phyloP scores from a whole-genome alignment of 2,329 filamentous ascomycete genomes.

The Bertia moriformis region DNA sequence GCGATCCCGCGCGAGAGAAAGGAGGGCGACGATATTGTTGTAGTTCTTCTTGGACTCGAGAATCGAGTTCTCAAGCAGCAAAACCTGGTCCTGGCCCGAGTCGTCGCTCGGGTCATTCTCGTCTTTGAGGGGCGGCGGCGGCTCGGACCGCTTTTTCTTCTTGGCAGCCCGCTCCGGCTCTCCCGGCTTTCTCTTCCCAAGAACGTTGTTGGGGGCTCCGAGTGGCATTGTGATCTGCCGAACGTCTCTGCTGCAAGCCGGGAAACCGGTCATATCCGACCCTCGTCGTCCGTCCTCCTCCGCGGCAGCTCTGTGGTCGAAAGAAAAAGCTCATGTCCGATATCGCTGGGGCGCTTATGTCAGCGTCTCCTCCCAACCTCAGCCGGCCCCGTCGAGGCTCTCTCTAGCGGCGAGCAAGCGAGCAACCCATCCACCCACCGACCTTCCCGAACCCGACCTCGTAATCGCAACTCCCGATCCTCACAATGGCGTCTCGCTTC shows the following conservation, averaged over 20 bases:
- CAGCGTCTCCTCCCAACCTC: constrained; percentile 15
- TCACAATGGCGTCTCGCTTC: constrained; percentile 94
- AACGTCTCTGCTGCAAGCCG: too few relatives aligned
- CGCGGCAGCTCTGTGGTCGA: background rate
- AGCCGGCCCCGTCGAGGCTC: too few relatives aligned
- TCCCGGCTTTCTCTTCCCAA: background rate
- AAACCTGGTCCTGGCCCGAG: constrained; percentile 49
- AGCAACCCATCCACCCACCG: too few relatives aligned
- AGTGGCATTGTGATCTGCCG: too few relatives aligned
- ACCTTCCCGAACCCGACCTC: too few relatives aligned
- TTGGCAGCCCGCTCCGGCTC: background rate
- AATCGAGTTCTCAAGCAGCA: constrained; percentile 67
- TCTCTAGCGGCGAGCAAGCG: too few relatives aligned
- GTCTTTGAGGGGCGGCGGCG: constrained; percentile 26
- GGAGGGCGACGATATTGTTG: constrained; percentile 70
- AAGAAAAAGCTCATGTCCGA: background rate
- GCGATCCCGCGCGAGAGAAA: constrained; percentile 40
- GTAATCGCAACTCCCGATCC: too few relatives aligned
- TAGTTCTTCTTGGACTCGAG: constrained; percentile 78
- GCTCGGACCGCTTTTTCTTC: constrained; percentile 24
- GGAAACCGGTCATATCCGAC: too few relatives aligned
- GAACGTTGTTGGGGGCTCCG: too few relatives aligned
- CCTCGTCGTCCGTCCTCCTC: too few relatives aligned
- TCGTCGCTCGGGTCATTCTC: constrained; percentile 28
- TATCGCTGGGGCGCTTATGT: background rate